Conservation (phyloP, 305 asterid species). For the Ruellia speciosa region DNA sequence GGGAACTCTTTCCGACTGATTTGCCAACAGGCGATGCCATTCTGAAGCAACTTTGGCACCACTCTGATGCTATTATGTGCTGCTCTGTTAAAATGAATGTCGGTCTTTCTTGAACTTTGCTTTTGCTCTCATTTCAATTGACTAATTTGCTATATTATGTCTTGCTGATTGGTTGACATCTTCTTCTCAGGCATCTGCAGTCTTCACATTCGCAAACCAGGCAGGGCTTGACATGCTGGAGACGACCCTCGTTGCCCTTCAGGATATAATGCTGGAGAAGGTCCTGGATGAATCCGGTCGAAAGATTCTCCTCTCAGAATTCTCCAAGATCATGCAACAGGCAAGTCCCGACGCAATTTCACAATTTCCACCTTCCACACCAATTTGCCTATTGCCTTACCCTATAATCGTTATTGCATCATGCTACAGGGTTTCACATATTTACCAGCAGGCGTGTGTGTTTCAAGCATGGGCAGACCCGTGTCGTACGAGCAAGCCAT, state of each 20-base stretch:
- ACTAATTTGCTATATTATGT: neutral
- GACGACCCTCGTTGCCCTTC: slow-evolving; percentile 84
- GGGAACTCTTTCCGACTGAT: slow-evolving; percentile 50
- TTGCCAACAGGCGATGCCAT: slow-evolving; percentile 57
- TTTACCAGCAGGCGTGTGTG: slow-evolving; percentile 73
- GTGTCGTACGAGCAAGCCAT: slow-evolving; percentile 78
- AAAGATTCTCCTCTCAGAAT: slow-evolving; percentile 64
- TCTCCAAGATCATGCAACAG: slow-evolving; percentile 97
- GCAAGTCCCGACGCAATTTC: slow-evolving; percentile 20
- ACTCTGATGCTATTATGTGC: slow-evolving; percentile 84
- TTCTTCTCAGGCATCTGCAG: slow-evolving; percentile 63
- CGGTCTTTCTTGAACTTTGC: slow-evolving; percentile 18
- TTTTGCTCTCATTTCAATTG: neutral
- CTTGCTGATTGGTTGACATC: neutral
- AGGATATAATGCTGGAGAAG: slow-evolving; percentile 89
- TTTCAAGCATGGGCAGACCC: slow-evolving; percentile 94
- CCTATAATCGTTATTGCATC: neutral
- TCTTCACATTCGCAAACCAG: slow-evolving; percentile 85
- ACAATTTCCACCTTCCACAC: neutral
- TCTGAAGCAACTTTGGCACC: slow-evolving; percentile 85
- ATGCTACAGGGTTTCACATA: slow-evolving; percentile 63
- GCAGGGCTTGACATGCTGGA: slow-evolving; percentile 99
- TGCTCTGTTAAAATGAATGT: slow-evolving; percentile 84
- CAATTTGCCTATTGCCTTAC: no score
- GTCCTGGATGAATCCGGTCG: slow-evolving; percentile 84